These are phyloP conservation scores for Neopestalotiopsis rosae DNA, from an alignment of 2,329 filamentous ascomycete genomes.

Conservation along the genomic window DNA sequence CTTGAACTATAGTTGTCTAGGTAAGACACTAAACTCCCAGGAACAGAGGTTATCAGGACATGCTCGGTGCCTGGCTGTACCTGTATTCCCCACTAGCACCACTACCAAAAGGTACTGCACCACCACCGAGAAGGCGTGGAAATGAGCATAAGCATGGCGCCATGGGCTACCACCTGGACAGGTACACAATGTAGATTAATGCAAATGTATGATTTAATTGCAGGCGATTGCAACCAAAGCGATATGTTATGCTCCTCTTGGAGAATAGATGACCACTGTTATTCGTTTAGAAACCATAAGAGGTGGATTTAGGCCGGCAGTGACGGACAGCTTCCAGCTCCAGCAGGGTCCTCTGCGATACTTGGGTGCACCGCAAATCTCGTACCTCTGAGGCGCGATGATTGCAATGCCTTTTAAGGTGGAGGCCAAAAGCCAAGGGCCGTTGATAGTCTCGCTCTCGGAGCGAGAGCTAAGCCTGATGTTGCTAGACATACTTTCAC, in stretches of 20 bases:
- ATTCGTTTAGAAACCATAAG: too few relatives aligned
- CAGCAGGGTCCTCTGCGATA: too few relatives aligned
- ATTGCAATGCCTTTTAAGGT: background rate
- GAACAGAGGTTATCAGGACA: background rate
- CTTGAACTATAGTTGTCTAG: background rate
- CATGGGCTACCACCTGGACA: background rate
- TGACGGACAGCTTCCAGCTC: too few relatives aligned
- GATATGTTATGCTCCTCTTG: too few relatives aligned
- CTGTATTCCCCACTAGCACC: background rate
- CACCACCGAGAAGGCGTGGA: background rate
- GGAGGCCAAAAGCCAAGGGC: background rate
- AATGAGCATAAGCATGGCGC: background rate
- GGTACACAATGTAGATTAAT: background rate
- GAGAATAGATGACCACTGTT: too few relatives aligned
- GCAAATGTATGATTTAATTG: background rate
- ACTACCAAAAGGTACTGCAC: too few relatives aligned
- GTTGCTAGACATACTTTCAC: background rate
- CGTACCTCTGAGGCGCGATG: background rate
- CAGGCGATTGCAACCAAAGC: background rate
- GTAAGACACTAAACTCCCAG: background rate
- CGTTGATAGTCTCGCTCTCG: background rate
- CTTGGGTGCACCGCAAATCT: too few relatives aligned
- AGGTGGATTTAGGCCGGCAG: too few relatives aligned
- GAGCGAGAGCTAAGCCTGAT: background rate
- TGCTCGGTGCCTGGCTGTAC: background rate